Base-by-base conservation (phyloP, 306 rosid species). In the Quercus glauca region DNA sequence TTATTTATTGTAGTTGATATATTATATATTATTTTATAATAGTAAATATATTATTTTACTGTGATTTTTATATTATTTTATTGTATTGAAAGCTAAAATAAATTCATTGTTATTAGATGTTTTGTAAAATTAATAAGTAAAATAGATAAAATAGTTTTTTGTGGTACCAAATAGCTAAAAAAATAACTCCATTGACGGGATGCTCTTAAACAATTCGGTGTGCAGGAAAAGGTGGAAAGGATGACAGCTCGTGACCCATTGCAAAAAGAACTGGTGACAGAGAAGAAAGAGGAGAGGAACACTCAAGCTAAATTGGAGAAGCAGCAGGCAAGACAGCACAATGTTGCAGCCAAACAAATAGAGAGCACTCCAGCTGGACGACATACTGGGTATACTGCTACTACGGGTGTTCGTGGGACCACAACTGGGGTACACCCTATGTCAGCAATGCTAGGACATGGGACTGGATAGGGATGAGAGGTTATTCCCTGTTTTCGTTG, bases 271-370 rank as follows among this genome's bases (percentile, higher is more conserved):
- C 87, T 86, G 72, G 94, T 92, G 0, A 80, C 87, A 0, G 67
- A 79, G 8, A 89, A 76, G 81, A 91, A 91, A 70, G 82, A 85
- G 2, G 83, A 60, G 56, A 87, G 58, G 80, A 80, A 83, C 19
- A 37, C 55, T 2, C 83, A 85, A 14, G 97, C 94, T 0, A 92
- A 91, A 89, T 73, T 80, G 15, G 68, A 85, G 14, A 92, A 92
- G 70, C 85, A 23, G 18, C 84, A 70, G 80, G 97, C 86, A 5
- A 85, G 79, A 37, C 53, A 74, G 49, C 82, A 89, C 18, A 88
- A 90, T 77, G 87, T 89, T 0, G 90, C 78, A 0, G 81, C 51
- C n/a, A 85, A 75, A 21, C 78, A 52, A 8, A 77, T 76, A 0
- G 77, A 72, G 0, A 2, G 28, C 0, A 33, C 7, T 33, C 7